phyloP scores from a whole-genome alignment of 129 eudicot species.

The Dittrichia graveolens region DNA sequence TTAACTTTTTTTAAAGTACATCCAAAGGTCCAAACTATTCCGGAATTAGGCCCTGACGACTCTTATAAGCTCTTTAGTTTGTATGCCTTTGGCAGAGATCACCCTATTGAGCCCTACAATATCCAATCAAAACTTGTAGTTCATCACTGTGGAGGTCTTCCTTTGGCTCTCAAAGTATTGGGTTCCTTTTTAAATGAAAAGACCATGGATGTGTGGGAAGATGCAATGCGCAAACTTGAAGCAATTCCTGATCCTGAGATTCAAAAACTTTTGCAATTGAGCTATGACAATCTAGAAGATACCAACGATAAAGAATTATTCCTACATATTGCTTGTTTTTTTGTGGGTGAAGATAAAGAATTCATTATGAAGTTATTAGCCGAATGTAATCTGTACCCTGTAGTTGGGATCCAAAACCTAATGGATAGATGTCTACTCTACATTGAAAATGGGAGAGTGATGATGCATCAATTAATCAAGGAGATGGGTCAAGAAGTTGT shows the following conservation, averaged over 20 bases:
- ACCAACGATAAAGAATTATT: conserved; percentile 15
- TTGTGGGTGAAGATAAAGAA: conserved; percentile 28
- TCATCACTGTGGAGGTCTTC: conserved; percentile 35
- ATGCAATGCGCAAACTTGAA: conserved; percentile 22
- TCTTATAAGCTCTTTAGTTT: conserved; percentile 33
- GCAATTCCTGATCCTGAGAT: conserved; percentile 19
- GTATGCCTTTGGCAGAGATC: conserved; percentile 35
- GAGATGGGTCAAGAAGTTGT: conserved; percentile 38
- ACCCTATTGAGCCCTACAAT: conserved; percentile 20
- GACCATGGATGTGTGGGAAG: conserved; percentile 24
- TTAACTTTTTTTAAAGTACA: not conserved
- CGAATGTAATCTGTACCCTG: conserved; percentile 1
- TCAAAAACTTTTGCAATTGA: conserved; percentile 11
- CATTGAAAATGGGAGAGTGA: not conserved
- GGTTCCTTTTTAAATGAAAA: conserved; percentile 19
- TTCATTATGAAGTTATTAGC: conserved; percentile 15
- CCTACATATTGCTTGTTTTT: conserved; percentile 32
- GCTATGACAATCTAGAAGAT: conserved; percentile 27
- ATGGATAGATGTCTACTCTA: conserved; percentile 18
- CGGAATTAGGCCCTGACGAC: conserved; percentile 10
- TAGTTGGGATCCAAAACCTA: conserved; percentile 21
- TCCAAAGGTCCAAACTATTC: conserved; percentile 20
- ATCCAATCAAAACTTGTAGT: not conserved
- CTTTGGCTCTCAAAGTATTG: conserved; percentile 39
- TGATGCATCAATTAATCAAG: conserved; percentile 28